Conservation (phyloP, 768 basidiomycete genomes). For the Leccinum fibrillosum region DNA sequence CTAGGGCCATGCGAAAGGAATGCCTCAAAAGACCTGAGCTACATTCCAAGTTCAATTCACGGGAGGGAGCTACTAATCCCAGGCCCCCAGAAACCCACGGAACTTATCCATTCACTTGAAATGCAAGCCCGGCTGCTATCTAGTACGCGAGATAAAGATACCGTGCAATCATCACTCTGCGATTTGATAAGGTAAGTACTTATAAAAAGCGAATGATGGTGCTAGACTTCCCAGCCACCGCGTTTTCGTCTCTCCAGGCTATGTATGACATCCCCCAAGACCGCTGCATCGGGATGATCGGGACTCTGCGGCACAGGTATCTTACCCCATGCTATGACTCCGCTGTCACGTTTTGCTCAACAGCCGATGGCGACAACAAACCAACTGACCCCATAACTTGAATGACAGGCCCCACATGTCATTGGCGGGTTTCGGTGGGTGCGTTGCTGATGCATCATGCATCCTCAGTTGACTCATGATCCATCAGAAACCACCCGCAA, state of each 20-base stretch:
- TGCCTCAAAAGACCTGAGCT: neutral
- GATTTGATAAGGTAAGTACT: neutral
- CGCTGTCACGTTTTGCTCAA: neutral
- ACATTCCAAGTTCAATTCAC: neutral
- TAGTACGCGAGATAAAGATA: neutral
- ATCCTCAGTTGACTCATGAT: neutral
- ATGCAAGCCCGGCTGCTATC: neutral
- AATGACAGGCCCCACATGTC: neutral
- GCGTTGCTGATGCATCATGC: neutral
- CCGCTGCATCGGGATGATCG: neutral
- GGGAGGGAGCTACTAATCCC: neutral
- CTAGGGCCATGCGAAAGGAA: neutral
- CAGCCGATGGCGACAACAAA: neutral
- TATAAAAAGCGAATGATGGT: neutral
- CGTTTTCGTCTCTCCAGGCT: neutral
- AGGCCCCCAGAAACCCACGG: neutral
- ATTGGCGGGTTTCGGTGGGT: conserved; percentile 1
- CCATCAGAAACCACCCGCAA: conserved; percentile 6
- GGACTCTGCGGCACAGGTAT: neutral
- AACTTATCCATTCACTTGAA: neutral
- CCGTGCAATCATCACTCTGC: neutral
- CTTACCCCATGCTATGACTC: neutral
- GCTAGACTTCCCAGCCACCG: neutral
- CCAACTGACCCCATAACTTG: neutral
- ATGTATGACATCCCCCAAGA: neutral